Percentiles rank a stretch among this genome's conserved stretches.
Conservation (phyloP, 495 filamentous ascomycete species). For the Penicillium psychrofluorescens region DNA sequence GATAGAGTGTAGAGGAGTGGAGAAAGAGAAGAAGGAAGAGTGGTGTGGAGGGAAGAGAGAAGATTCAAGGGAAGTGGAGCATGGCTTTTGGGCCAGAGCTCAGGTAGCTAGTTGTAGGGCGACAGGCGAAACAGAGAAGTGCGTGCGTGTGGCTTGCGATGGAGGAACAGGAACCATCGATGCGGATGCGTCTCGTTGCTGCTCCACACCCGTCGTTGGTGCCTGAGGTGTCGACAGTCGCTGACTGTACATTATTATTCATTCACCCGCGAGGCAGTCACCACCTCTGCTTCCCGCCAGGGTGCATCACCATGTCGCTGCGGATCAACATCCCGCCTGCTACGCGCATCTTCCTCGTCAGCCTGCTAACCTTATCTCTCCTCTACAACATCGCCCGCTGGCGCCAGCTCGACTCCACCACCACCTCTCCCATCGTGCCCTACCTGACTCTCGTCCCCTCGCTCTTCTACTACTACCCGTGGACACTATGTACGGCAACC, state of each 20-base stretch:
- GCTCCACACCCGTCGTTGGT: too few relatives aligned
- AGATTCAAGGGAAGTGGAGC: background rate
- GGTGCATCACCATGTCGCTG: slow-evolving; percentile 54
- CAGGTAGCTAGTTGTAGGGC: too few relatives aligned
- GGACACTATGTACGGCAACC: slow-evolving; percentile 81
- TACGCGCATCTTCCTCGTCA: slow-evolving; percentile 72
- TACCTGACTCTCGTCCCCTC: slow-evolving; percentile 84
- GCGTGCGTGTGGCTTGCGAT: too few relatives aligned
- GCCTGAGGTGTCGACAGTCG: too few relatives aligned
- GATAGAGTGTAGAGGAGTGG: slow-evolving; percentile 4
- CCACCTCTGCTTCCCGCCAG: slow-evolving; percentile 16
- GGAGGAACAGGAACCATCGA: too few relatives aligned
- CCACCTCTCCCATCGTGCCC: slow-evolving; percentile 56
- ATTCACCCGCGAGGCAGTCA: too few relatives aligned
- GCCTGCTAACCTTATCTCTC: slow-evolving; percentile 66
- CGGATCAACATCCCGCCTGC: slow-evolving; percentile 89
- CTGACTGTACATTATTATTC: too few relatives aligned
- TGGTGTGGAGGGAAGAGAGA: slow-evolving; percentile 1
- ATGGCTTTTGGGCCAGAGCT: too few relatives aligned
- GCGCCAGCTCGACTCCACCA: slow-evolving; percentile 55
- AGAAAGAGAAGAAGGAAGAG: slow-evolving; percentile 5
- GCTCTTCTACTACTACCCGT: slow-evolving; percentile 77
- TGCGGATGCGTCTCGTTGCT: too few relatives aligned
- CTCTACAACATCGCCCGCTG: slow-evolving; percentile 62
- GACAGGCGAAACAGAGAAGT: background rate